These are phyloP conservation scores for Clathrus columnatus DNA, from an alignment of 768 basidiomycete genomes.

Conservation along the genomic window DNA sequence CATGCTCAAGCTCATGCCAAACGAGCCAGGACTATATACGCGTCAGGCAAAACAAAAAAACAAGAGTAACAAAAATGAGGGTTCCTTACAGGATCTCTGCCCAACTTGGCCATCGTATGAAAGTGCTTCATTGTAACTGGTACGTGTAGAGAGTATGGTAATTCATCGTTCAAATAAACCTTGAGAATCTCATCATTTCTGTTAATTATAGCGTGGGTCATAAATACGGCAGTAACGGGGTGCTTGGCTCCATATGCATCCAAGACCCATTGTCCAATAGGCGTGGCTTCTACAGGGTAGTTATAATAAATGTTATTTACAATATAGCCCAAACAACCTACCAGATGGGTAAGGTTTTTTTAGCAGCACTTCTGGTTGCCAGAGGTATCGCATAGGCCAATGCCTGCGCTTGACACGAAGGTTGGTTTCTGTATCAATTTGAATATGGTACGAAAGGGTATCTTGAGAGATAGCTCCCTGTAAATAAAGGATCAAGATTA, in stretches of 20 bases:
- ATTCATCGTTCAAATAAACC: constrained; percentile 14
- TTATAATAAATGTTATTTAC: constrained; percentile 7
- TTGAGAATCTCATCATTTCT: constrained; percentile 38
- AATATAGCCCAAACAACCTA: constrained; percentile 18
- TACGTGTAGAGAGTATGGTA: constrained; percentile 25
- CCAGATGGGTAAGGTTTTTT: constrained; percentile 55
- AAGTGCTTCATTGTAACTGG: constrained; percentile 74
- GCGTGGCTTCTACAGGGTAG: constrained; percentile 37
- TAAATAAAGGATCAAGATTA: no score
- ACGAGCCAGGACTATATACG: constrained; percentile 39
- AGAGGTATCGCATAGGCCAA: constrained; percentile 31
- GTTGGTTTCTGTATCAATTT: constrained; percentile 59
- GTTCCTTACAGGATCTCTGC: constrained; percentile 47
- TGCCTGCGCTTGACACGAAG: constrained; percentile 49
- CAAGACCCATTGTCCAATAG: constrained; percentile 55
- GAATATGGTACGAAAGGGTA: constrained; percentile 63
- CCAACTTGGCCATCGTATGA: constrained; percentile 60
- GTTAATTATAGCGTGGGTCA: constrained; percentile 69
- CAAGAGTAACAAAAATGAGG: background rate
- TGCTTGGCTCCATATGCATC: constrained; percentile 47
- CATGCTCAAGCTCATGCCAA: constrained; percentile 51
- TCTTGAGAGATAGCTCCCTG: constrained; percentile 70
- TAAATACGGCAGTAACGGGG: constrained; percentile 53
- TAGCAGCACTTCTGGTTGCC: constrained; percentile 29
- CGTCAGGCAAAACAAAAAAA: background rate